These are phyloP conservation scores for Dactylellina sp. DNA, from an alignment of 2,329 filamentous ascomycete genomes.

Conservation along the genomic window DNA sequence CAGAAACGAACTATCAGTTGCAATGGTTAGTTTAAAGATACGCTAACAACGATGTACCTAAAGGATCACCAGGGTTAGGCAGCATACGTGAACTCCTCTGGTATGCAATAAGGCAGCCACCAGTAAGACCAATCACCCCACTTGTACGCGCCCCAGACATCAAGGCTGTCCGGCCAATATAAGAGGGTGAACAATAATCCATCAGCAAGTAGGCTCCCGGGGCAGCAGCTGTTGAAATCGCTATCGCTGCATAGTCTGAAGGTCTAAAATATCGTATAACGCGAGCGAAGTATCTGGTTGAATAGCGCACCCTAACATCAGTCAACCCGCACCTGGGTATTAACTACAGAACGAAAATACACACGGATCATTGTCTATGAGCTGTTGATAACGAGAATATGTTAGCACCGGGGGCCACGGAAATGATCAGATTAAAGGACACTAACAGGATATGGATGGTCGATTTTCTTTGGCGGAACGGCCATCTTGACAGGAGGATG, in stretches of 20 bases:
- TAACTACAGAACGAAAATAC: conserved; percentile 62
- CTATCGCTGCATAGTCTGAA: conserved; percentile 80
- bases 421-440: conserved; percentile 54
- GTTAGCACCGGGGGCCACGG: no score
- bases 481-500: conserved; percentile 30
- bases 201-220: conserved; percentile 80
- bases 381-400: conserved; percentile 69
- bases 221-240: conserved; percentile 74
- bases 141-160: conserved; percentile 83
- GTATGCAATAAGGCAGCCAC: conserved; percentile 75
- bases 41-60: conserved; percentile 24
- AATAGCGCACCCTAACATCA: conserved; percentile 2
- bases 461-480: conserved; percentile 80
- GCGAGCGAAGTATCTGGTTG: conserved; percentile 84
- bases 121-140: conserved; percentile 77
- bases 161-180: conserved; percentile 84
- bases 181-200: conserved; percentile 86
- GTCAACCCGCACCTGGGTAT: not conserved
- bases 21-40: not conserved
- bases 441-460: conserved; percentile 88
- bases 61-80: not conserved
- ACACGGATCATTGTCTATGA: conserved; percentile 99
- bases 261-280: conserved; percentile 87
- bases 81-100: conserved; percentile 38
- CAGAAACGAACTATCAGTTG: conserved; percentile 83